These are phyloP conservation scores for Solanum hybrid DNA, from an alignment of 305 asterid species.

Conservation along the genomic window DNA sequence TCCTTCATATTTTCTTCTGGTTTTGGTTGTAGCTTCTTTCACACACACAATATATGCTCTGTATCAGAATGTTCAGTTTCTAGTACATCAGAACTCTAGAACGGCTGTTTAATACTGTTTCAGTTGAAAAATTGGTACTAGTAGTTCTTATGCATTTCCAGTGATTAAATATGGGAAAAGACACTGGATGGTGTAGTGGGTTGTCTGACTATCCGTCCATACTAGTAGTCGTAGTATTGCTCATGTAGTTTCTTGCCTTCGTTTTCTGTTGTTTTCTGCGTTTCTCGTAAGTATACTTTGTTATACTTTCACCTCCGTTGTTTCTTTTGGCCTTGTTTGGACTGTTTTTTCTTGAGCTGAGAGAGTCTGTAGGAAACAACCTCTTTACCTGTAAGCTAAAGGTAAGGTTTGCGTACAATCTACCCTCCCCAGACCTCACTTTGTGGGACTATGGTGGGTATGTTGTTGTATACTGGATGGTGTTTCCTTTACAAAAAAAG, in stretches of 20 bases:
- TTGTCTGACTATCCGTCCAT: neutral
- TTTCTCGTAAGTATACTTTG: neutral
- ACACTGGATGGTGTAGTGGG: neutral
- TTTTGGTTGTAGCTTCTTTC: neutral
- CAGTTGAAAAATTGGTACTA: neutral
- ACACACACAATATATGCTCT: neutral
- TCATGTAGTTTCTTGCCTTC: neutral
- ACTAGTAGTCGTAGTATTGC: neutral
- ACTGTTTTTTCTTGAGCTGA: neutral
- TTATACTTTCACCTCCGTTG: neutral
- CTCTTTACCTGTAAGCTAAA: neutral
- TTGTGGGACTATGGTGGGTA: neutral
- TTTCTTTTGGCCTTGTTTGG: neutral
- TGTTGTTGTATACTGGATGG: neutral
- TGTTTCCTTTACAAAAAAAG: neutral
- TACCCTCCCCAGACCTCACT: neutral
- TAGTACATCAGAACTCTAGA: neutral
- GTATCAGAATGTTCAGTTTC: neutral
- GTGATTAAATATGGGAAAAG: neutral
- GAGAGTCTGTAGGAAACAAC: neutral
- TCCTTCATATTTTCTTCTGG: neutral
- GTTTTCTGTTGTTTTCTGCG: neutral
- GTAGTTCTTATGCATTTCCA: neutral
- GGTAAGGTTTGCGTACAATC: neutral
- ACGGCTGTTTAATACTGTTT: neutral